Base-by-base conservation (phyloP, 2,329 filamentous ascomycete genomes). In the Chaetomium strumarium region DNA sequence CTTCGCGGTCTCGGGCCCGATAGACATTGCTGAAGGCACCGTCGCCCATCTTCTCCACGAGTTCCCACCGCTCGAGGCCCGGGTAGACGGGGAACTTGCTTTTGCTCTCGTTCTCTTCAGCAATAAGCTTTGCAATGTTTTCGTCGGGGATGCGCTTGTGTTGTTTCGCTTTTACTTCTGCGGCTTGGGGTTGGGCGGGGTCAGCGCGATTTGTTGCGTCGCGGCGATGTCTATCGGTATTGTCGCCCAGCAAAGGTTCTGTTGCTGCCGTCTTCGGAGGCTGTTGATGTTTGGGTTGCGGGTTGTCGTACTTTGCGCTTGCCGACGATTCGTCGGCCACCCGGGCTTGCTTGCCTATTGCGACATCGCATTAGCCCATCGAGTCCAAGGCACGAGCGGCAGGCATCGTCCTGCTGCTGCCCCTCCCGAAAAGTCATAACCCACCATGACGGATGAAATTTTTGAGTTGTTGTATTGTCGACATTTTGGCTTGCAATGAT, bases 21-120 rank as follows among this genome's bases (percentile, higher is more conserved):
- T 97, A 99, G 59, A 99, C 93, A 66, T 97, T 97, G 76, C 92
- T 97, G 78, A 99, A 99, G 55, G 93, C 93, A 56, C 93, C 93
- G 62, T 97, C 93, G 59, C 93, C 93, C 92, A 99, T 99, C 79
- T 97, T 97, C 72, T 96, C 91, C 48, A 93, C 54, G 33, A 96
- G 75, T 49, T 86, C 82, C 85, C 88, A 99, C 65, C 91, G 76
- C 63, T 95, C 90, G 37, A 95, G 75, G 36, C 89, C 89, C 1
- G 89, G 88, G 64, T 95, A 95, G 62, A 76, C 80, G 38, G 93
- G 92, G 65, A 97, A 85, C 70, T 91, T 95, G 66, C 83, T 83
- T 68, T 84, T 88, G 71, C 76, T 89, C 64, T 88, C 87, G 55
- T 90, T 89, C 75, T 97, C 93, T 67, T 97, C 93, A 52, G 90